Base-by-base conservation (phyloP, 202 grass and related monocot genomes). In the Cymbopogon flexuosus region DNA sequence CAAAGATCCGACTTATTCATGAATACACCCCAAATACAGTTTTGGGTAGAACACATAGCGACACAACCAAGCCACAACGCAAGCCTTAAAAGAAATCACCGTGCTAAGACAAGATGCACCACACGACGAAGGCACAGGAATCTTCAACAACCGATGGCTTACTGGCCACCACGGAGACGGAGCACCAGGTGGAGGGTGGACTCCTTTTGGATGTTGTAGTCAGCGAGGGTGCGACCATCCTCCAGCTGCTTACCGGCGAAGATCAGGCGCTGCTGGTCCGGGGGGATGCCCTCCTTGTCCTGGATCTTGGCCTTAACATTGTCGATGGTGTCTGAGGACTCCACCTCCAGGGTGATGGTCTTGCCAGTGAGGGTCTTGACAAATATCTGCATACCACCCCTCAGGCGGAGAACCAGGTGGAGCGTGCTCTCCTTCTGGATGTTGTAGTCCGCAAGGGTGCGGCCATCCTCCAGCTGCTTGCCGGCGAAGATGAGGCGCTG, bases 271-370 rank as follows among this genome's bases (percentile, higher is more conserved):
- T 90, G 83, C 83, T 90, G 88, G 52, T 86, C 83, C 8, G 88
- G 88, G 0, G 88, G 88, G 18, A 86, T 86, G 68, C 89, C 89
- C 70, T 91, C 89, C 89, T 91, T 91, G 59, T 91, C 85, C 24
- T 91, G 89, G 59, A 91, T 91, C 81, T 91, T 91, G 0, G 85
- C 84, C 89, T 91, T 91, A 10, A 91, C 77, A 8, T 91, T 91
- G 14, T 91, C 89, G 0, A 91, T 87, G 37, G 89, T 91, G 10
- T 91, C 89, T 0, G 89, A 91, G 21, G 65, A 75, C 76, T 90
- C 88, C 0, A 90, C 88, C 84, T 90, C 88, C 0, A 90, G 64
- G 76, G 88, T 90, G 10, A 90, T 90, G 13, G 88, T 90, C 70
- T 90, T 90, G 0, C 88, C 88, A 4, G 88, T 90, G 1, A 90